A percentile compares a stretch with the other conserved stretches of the same genome.
Evolutionary conservation across 345 rosid genomes (phyloP).

Genomic region (Euclidium syriacum): DNA sequence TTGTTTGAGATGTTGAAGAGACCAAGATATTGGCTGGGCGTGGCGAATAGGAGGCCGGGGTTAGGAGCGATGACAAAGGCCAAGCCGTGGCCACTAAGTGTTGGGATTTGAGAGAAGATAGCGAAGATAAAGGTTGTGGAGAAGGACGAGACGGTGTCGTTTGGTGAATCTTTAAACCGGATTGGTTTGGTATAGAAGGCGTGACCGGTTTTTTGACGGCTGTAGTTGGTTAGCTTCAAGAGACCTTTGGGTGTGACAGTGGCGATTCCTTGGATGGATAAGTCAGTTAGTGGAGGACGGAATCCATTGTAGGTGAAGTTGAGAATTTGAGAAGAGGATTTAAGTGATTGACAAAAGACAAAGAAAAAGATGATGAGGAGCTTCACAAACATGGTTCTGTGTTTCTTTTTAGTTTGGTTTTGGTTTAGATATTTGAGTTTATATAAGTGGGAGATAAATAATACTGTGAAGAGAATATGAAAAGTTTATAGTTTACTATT

Average conservation of each 20-base stretch:
- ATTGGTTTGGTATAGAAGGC: conserved; percentile 56
- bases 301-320: conserved; percentile 25
- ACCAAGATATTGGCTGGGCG: conserved; percentile 30
- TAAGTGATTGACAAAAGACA: background rate
- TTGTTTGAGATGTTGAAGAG: conserved; percentile 29
- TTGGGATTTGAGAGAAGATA: conserved; percentile 25
- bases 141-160: conserved; percentile 36
- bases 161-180: conserved; percentile 46
- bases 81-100: conserved; percentile 33
- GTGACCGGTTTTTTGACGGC: conserved; percentile 39
- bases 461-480: no score
- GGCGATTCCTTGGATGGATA: conserved; percentile 46
- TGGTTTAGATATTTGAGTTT: no score
- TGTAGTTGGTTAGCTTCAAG: conserved; percentile 45
- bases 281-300: background rate
- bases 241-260: conserved; percentile 41
- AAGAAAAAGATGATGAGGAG: conserved; percentile 4
- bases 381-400: conserved; percentile 1
- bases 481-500: no score
- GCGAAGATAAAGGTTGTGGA: conserved; percentile 57
- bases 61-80: conserved; percentile 44
- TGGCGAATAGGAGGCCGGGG: conserved; percentile 13
- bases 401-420: no score
- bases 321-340: conserved; percentile 4
- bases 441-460: no score